These are phyloP conservation scores for Starmerella geochares DNA, from an alignment of 805 yeast genomes.

Conservation along the genomic window DNA sequence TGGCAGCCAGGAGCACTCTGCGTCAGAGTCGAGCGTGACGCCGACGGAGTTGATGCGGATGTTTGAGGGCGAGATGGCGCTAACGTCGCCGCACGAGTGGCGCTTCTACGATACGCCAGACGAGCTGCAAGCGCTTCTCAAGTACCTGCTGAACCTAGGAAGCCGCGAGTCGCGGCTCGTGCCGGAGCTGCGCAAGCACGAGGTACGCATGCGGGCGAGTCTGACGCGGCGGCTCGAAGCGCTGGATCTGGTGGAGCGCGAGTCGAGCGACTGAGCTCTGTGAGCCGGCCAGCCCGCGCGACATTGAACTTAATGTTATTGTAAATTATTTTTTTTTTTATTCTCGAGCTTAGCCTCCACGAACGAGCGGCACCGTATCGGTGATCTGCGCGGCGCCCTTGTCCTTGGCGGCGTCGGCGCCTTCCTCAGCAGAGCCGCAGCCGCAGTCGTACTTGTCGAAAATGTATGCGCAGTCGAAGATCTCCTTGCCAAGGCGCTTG, in stretches of 20 bases:
- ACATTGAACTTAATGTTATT: not conserved
- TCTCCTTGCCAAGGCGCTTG: constrained; percentile 52
- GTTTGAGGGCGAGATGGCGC: constrained; percentile 13
- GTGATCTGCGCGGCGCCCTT: not conserved
- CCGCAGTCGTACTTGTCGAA: constrained; percentile 94
- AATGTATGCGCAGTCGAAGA: constrained; percentile 76
- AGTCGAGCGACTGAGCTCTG: no score
- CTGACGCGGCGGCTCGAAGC: constrained; percentile 8
- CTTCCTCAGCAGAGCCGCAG: constrained; percentile 61
- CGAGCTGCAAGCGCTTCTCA: constrained; percentile 16
- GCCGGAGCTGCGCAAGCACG: constrained; percentile 14
- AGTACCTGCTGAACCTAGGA: constrained; percentile 14
- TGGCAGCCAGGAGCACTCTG: no score
- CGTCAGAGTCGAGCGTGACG: constrained; percentile 1
- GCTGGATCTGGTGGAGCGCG: not conserved
- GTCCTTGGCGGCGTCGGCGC: constrained; percentile 33
- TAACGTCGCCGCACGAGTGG: constrained; percentile 22
- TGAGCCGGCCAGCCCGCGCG: not conserved
- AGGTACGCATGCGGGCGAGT: constrained; percentile 3
- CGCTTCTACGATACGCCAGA: constrained; percentile 23
- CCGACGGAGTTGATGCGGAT: constrained; percentile 15
- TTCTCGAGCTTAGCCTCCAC: not conserved
- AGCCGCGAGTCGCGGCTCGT: constrained; percentile 21
- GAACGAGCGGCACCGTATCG: not conserved
- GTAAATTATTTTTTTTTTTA: not conserved